Conservation (phyloP, 2,329 filamentous ascomycete genomes). For the Scopulariopsis brevicaulis region DNA sequence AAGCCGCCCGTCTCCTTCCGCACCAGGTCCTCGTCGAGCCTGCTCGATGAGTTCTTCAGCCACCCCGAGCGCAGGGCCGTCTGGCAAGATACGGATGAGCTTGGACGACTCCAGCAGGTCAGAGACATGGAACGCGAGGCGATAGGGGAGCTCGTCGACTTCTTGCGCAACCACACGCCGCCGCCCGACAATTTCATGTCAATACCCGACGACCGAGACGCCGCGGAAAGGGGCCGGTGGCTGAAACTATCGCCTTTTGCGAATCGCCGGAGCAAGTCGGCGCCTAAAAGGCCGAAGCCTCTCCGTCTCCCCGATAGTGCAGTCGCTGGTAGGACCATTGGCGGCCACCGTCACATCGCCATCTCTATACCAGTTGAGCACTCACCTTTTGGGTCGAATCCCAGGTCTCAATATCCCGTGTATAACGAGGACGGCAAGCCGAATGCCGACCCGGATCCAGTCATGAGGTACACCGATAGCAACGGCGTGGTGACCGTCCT, state of each 20-base stretch:
- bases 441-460: neutral
- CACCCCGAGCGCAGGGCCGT: conserved; percentile 1
- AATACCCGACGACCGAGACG: conserved; percentile 17
- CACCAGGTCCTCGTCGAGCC: conserved; percentile 1
- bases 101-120: neutral
- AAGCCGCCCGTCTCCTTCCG: neutral
- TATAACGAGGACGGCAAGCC: neutral
- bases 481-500: conserved; percentile 15
- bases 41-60: conserved; percentile 4
- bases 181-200: conserved; percentile 40
- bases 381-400: conserved; percentile 24
- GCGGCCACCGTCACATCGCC: conserved; percentile 45
- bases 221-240: conserved; percentile 25
- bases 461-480: conserved; percentile 3
- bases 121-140: conserved; percentile 2
- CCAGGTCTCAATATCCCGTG: conserved; percentile 2
- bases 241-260: conserved; percentile 27
- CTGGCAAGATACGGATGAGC: conserved; percentile 1
- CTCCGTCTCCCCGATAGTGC: conserved; percentile 41
- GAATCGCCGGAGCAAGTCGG: conserved; percentile 22
- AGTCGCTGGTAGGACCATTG: conserved; percentile 38
- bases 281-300: conserved; percentile 9
- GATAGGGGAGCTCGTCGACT: conserved; percentile 25
- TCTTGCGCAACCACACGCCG: conserved; percentile 34
- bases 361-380: conserved; percentile 47